Base-by-base conservation (phyloP, 164 flowering plant species). In the Amborella trichopoda region DNA sequence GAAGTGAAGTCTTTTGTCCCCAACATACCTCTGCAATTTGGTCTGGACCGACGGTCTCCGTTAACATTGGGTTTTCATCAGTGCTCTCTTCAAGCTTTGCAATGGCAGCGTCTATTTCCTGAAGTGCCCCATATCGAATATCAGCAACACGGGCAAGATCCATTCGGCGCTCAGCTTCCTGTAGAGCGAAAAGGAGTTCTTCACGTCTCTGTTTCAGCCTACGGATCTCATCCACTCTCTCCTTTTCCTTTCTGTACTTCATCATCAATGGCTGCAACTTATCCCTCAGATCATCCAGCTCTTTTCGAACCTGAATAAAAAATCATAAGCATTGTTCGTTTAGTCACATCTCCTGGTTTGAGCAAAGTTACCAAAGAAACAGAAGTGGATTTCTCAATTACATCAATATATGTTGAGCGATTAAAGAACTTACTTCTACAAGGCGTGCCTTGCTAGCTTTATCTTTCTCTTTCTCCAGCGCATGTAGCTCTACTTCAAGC, bases 391-490 rank as follows among this genome's bases (percentile, higher is more conserved):
- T n/a, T n/a, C n/a, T n/a, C n/a, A n/a, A n/a, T n/a, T n/a, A n/a
- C n/a, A n/a, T n/a, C n/a, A n/a, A n/a, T n/a, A n/a, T n/a, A n/a
- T n/a, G n/a, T n/a, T n/a, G n/a, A n/a, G n/a, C n/a, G n/a, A n/a
- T n/a, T n/a, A n/a, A n/a, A n/a, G n/a, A 10, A 59, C 80, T 64
- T 33, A 83, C 94, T 44, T 88, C 97, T 1, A 68, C 68, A 16
- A 80, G 74, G 5, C 95, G 73, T 25, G 84, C 97, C 68, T 82
- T 85, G 55, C 94, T 85, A 4, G 86, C 88, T 63, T 85, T 85
- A 43, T 89, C 97, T 59, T 82, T 85, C 69, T 89, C 95, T 54
- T 79, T 89, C 59, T 85, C 94, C 19, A 89, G 75, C 2, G 95
- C 95, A 59, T 82, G 95, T 4, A 70, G 67, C 45, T 89, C 97